These are phyloP conservation scores for Saccharum spontaneum DNA, from an alignment of 176 grass and related monocot genomes.

Conservation along the genomic window DNA sequence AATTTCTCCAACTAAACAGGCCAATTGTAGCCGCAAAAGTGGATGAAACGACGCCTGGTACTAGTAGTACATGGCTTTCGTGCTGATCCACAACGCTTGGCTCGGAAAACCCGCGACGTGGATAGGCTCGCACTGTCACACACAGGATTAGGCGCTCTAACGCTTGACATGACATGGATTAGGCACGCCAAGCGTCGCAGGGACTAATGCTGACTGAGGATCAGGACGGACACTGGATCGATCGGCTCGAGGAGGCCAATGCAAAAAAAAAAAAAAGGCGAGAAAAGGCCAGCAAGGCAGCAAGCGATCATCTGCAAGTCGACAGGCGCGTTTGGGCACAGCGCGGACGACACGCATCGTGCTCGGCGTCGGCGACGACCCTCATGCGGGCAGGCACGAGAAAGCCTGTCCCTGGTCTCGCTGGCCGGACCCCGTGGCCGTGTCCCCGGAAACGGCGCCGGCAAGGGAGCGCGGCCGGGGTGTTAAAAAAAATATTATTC, in stretches of 20 bases:
- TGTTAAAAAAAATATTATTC: background rate
- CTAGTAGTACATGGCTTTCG: background rate
- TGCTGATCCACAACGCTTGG: slow-evolving; percentile 21
- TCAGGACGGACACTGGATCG: background rate
- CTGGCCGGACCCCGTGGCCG: slow-evolving; percentile 14
- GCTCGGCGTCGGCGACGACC: slow-evolving; percentile 10
- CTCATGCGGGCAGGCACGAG: slow-evolving; percentile 13
- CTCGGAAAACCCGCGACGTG: background rate
- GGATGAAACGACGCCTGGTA: background rate
- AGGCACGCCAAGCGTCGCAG: background rate
- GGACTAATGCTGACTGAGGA: background rate
- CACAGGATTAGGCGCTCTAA: background rate
- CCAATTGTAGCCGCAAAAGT: too few species aligned
- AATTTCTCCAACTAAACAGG: too few species aligned
- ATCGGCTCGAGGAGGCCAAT: background rate
- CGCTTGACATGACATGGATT: background rate
- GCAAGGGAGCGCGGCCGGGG: too few species aligned
- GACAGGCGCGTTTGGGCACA: background rate
- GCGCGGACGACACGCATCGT: background rate
- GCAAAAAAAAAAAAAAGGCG: too few species aligned
- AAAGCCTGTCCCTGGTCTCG: slow-evolving; percentile 26
- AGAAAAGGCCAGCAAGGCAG: background rate
- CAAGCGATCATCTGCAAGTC: background rate
- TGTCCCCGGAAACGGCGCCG: slow-evolving; percentile 19
- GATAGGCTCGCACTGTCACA: background rate